These are phyloP conservation scores for Phytophthora multivora DNA, from an alignment of 352 stramenopile genomes.

Conservation along the genomic window DNA sequence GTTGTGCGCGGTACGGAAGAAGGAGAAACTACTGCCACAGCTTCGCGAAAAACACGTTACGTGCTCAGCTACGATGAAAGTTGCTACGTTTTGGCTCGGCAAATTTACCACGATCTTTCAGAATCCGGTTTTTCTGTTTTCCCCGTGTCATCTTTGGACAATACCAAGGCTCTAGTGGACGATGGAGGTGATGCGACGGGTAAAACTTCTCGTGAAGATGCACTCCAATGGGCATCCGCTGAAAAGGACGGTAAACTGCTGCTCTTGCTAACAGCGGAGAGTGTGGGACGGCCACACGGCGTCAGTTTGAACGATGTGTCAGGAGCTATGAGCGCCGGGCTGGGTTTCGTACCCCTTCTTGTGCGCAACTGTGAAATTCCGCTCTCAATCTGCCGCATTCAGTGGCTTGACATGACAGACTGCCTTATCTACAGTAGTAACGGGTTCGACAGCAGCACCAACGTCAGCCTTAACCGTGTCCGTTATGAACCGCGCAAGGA, in stretches of 20 bases:
- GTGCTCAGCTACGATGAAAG: slow-evolving; percentile 75
- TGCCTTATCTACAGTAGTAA: slow-evolving; percentile 53
- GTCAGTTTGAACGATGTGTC: slow-evolving; percentile 80
- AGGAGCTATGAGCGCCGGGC: slow-evolving; percentile 62
- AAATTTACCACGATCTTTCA: slow-evolving; percentile 60
- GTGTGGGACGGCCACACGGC: slow-evolving; percentile 63
- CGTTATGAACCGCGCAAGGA: slow-evolving; percentile 57
- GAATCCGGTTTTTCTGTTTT: slow-evolving; percentile 52
- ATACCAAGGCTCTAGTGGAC: neutral
- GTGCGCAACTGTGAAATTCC: slow-evolving; percentile 78
- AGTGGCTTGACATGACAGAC: slow-evolving; percentile 82
- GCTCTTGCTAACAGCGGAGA: slow-evolving; percentile 71
- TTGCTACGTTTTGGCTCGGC: slow-evolving; percentile 55
- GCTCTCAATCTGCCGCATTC: slow-evolving; percentile 80
- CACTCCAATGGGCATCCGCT: slow-evolving; percentile 56
- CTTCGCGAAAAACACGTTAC: slow-evolving; percentile 41
- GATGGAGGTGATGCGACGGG: neutral
- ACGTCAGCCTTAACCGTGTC: slow-evolving; percentile 45
- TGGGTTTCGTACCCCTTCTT: slow-evolving; percentile 78
- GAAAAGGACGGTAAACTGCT: slow-evolving; percentile 75
- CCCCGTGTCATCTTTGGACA: slow-evolving; percentile 22
- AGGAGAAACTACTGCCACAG: neutral
- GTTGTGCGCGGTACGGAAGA: neutral
- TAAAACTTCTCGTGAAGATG: slow-evolving; percentile 47
- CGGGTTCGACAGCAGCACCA: neutral